Evolutionary conservation across 768 basidiomycete genomes (phyloP).

Genomic region (Suillus alpinus): DNA sequence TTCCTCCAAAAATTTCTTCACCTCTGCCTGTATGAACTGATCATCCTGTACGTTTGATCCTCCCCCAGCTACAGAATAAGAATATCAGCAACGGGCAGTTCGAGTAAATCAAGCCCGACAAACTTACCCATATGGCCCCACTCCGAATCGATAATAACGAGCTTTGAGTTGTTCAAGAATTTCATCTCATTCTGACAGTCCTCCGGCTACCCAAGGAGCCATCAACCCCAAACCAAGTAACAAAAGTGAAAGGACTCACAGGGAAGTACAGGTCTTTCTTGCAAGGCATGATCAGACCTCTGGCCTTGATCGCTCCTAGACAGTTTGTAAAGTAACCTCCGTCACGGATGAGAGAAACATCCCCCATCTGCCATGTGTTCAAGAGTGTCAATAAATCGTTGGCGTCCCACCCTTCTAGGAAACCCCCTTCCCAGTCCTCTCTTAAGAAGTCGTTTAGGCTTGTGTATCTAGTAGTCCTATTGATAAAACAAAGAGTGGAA

Average conservation of each 20-base stretch:
- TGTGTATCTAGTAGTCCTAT: conserved; percentile 34
- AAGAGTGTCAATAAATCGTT: conserved; percentile 51
- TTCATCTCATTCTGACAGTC: conserved; percentile 48
- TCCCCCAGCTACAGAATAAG: conserved; percentile 37
- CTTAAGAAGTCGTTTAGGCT: conserved; percentile 48
- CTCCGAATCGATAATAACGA: conserved; percentile 50
- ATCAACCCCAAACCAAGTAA: background rate
- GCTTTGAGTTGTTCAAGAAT: conserved; percentile 37
- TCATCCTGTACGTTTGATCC: conserved; percentile 38
- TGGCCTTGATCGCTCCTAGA: conserved; percentile 44
- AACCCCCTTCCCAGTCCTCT: conserved; percentile 49
- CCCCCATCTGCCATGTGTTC: conserved; percentile 48
- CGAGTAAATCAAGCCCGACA: background rate
- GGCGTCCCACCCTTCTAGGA: conserved; percentile 49
- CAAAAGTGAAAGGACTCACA: conserved; percentile 24
- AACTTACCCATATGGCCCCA: conserved; percentile 57
- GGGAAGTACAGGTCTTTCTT: conserved; percentile 61
- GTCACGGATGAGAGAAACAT: conserved; percentile 44
- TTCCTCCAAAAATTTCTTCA: conserved; percentile 46
- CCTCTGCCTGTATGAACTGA: conserved; percentile 40
- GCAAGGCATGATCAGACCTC: conserved; percentile 55
- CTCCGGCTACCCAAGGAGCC: conserved; percentile 42
- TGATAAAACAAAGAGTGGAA: background rate
- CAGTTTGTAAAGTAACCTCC: conserved; percentile 39
- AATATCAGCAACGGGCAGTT: background rate